Conservation (phyloP, 306 rosid genomes). For the Quercus engelmannii region DNA sequence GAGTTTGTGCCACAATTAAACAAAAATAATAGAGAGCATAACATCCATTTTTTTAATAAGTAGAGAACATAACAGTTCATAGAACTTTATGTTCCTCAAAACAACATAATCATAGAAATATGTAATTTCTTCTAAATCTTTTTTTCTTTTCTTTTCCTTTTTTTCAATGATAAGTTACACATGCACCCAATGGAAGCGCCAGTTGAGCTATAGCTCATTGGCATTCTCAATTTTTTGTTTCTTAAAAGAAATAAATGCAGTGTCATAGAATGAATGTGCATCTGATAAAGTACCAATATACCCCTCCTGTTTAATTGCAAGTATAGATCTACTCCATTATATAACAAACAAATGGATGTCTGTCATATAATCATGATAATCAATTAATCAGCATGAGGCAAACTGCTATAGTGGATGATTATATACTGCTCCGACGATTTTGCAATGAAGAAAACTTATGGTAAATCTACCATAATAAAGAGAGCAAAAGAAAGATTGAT, state of each 20-base stretch:
- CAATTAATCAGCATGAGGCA: not conserved
- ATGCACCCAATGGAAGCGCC: too few species aligned
- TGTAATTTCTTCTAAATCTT: not conserved
- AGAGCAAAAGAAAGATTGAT: constrained; percentile 9
- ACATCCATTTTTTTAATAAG: too few species aligned
- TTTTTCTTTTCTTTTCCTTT: not conserved
- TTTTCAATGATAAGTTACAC: too few species aligned
- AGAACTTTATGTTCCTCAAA: not conserved
- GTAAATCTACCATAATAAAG: constrained; percentile 6
- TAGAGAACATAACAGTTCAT: not conserved
- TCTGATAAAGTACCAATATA: not conserved
- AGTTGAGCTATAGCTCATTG: too few species aligned
- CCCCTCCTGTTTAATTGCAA: not conserved
- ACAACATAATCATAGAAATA: not conserved
- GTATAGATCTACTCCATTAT: constrained; percentile 2
- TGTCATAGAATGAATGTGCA: not conserved
- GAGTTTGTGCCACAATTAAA: not conserved
- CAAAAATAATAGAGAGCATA: not conserved
- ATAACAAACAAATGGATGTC: not conserved
- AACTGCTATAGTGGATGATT: not conserved
- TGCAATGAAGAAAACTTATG: not conserved
- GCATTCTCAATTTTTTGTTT: too few species aligned
- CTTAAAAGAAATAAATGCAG: not conserved
- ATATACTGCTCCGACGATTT: not conserved
- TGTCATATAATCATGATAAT: constrained; percentile 7